phyloP scores from a whole-genome alignment of 345 rosid species.

The Linum tenue region DNA sequence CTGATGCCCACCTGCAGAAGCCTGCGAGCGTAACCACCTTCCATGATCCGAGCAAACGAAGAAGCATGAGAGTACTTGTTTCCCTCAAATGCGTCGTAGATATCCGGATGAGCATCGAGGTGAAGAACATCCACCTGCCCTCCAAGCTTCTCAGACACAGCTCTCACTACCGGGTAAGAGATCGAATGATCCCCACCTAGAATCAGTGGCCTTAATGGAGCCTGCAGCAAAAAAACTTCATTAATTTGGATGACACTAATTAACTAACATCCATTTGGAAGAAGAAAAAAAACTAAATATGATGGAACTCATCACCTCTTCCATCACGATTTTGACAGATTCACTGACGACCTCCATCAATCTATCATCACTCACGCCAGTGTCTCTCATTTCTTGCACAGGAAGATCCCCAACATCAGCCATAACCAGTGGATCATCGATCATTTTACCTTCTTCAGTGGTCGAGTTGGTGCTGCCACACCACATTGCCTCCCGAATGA shows the following conservation, averaged over 20 bases:
- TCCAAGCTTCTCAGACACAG: constrained; percentile 89
- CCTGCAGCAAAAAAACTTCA: constrained; percentile 29
- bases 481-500: constrained; percentile 97
- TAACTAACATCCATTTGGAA: background rate
- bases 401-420: constrained; percentile 98
- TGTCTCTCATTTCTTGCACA: constrained; percentile 94
- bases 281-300: background rate
- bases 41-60: constrained; percentile 97
- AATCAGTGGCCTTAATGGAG: constrained; percentile 74
- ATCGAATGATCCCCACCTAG: constrained; percentile 98
- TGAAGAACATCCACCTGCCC: constrained; percentile 96
- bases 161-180: constrained; percentile 83
- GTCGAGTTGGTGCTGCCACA: constrained; percentile 94
- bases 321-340: constrained; percentile 87
- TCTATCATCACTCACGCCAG: constrained; percentile 88
- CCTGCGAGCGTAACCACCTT: constrained; percentile 85
- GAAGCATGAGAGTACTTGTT: constrained; percentile 94
- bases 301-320: constrained; percentile 41
- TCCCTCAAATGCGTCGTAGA: constrained; percentile 79
- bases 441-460: constrained; percentile 72
- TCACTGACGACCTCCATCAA: constrained; percentile 80
- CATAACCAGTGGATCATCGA: constrained; percentile 68
- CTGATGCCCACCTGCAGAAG: constrained; percentile 98
- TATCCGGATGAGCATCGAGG: constrained; percentile 98
- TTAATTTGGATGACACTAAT: background rate